Evolutionary conservation across 2,329 filamentous ascomycete genomes (phyloP).

Genomic region (Hortaea werneckii): DNA sequence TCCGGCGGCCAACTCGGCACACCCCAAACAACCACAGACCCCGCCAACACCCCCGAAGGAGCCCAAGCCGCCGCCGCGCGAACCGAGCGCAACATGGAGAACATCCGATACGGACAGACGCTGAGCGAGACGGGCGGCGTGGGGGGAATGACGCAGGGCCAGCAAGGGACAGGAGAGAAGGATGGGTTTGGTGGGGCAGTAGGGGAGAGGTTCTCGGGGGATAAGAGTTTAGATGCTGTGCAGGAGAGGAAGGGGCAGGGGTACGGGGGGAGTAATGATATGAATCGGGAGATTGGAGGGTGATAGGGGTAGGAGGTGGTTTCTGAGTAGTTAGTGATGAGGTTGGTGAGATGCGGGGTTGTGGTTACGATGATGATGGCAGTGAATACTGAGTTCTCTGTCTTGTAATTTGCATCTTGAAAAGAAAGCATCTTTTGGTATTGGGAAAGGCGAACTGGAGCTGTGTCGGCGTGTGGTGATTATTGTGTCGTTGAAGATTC

Average conservation of each 20-base stretch:
- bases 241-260: slow-evolving; percentile 27
- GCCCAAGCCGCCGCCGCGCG: slow-evolving; percentile 27
- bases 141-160: slow-evolving; percentile 41
- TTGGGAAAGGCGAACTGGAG: too few relatives aligned
- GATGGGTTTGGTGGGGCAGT: slow-evolving; percentile 32
- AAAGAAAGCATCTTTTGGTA: too few relatives aligned
- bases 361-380: too few relatives aligned
- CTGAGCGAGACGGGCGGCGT: slow-evolving; percentile 44
- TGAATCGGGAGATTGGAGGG: slow-evolving; percentile 41
- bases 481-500: too few relatives aligned
- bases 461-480: too few relatives aligned
- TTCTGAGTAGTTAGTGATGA: too few relatives aligned
- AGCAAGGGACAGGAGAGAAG: slow-evolving; percentile 26
- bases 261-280: slow-evolving; percentile 29
- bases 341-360: too few relatives aligned
- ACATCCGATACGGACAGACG: slow-evolving; percentile 46
- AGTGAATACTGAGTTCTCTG: too few relatives aligned
- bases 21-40: slow-evolving; percentile 22
- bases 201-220: slow-evolving; percentile 22
- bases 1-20: slow-evolving; percentile 46
- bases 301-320: too few relatives aligned
- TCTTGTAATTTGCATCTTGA: too few relatives aligned
- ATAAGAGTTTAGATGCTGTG: slow-evolving; percentile 17
- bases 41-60: slow-evolving; percentile 16
- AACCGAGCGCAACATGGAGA: slow-evolving; percentile 39